Conservation (phyloP, 495 filamentous ascomycete genomes). For the Penicillium canariense region DNA sequence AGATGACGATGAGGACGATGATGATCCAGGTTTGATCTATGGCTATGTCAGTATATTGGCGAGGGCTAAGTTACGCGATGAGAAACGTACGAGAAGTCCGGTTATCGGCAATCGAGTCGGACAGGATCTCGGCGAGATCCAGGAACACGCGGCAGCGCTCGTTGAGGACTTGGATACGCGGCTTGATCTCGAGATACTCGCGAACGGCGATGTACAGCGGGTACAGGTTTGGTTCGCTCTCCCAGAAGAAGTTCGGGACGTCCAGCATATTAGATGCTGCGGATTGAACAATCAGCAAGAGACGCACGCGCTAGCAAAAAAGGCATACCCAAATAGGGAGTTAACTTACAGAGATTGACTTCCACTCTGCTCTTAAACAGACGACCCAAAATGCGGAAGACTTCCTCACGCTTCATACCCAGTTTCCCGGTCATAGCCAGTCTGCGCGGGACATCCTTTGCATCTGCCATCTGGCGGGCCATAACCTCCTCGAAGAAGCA, state of each 20-base stretch:
- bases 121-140: constrained; percentile 92
- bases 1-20: constrained; percentile 87
- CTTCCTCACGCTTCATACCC: constrained; percentile 88
- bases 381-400: constrained; percentile 84
- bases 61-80: not conserved
- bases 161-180: constrained; percentile 90
- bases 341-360: constrained; percentile 85
- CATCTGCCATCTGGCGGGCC: constrained; percentile 88
- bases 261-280: constrained; percentile 94
- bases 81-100: constrained; percentile 71
- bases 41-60: constrained; percentile 2
- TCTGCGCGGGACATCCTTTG: constrained; percentile 84
- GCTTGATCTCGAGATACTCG: constrained; percentile 97
- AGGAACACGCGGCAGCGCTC: constrained; percentile 96
- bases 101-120: constrained; percentile 85
- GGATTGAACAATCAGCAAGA: constrained; percentile 3
- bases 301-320: not conserved
- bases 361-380: constrained; percentile 94
- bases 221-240: constrained; percentile 89
- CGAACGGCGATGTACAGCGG: constrained; percentile 92
- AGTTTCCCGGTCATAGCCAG: constrained; percentile 86
- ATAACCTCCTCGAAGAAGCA: constrained; percentile 97
- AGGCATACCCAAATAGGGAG: not conserved
- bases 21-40: constrained; percentile 91
- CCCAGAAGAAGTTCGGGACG: constrained; percentile 99